Evolutionary conservation across 176 grass and related monocot genomes (phyloP).

Genomic region (Aegilops sharonensis): DNA sequence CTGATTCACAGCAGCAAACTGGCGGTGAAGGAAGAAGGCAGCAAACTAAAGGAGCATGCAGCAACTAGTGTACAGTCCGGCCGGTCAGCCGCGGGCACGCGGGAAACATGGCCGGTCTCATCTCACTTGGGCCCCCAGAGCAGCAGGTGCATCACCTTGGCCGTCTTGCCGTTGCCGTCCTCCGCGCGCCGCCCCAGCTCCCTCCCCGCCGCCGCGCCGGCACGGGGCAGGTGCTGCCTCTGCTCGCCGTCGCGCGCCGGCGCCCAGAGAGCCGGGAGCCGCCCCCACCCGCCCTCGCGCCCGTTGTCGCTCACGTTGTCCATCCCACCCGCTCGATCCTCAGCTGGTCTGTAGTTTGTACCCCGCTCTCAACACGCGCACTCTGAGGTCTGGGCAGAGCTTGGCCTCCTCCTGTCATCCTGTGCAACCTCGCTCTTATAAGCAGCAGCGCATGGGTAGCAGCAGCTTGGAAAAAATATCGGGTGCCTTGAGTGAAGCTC

Average conservation of each 20-base stretch:
- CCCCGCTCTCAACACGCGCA: too few relatives aligned
- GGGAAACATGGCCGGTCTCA: not conserved
- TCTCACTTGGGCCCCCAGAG: slow-evolving; percentile 72
- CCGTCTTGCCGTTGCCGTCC: slow-evolving; percentile 30
- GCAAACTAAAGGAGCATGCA: not conserved
- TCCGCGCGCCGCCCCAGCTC: not conserved
- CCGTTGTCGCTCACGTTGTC: slow-evolving; percentile 38
- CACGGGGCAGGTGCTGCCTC: slow-evolving; percentile 2
- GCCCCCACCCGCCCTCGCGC: slow-evolving; percentile 41
- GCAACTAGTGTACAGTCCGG: not conserved
- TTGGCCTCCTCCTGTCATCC: not conserved
- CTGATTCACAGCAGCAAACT: not conserved
- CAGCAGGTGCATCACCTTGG: slow-evolving; percentile 74
- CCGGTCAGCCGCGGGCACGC: not conserved
- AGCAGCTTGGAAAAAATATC: not conserved
- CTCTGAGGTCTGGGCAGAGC: too few relatives aligned
- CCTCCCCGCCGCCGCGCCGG: not conserved
- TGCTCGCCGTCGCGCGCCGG: slow-evolving; percentile 16
- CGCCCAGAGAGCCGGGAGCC: slow-evolving; percentile 12
- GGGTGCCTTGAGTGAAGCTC: not conserved
- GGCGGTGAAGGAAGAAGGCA: not conserved
- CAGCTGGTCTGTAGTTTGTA: not conserved
- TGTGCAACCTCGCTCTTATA: not conserved
- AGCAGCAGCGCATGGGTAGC: not conserved
- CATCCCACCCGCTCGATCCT: not conserved